phyloP scores from a whole-genome alignment of 495 filamentous ascomycete genomes.

The Penicillium arizonense region DNA sequence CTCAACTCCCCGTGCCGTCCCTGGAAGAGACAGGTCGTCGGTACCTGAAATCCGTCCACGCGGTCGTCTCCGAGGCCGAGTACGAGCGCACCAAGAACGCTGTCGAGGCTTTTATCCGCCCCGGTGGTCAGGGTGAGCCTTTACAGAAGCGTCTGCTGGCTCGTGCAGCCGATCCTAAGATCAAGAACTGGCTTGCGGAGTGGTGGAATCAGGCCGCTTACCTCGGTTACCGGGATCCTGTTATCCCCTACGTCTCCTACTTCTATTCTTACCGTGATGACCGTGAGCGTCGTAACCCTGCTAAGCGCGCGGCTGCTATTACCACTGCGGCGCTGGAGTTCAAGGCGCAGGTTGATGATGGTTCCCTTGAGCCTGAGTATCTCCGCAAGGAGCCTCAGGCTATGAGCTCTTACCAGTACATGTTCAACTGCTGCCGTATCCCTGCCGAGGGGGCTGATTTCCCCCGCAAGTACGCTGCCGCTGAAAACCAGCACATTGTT shows the following conservation, averaged over 20 bases:
- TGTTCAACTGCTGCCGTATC: conserved; percentile 95
- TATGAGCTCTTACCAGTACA: conserved; percentile 97
- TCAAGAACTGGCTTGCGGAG: conserved; percentile 92
- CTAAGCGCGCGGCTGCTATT: conserved; percentile 89
- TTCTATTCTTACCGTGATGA: conserved; percentile 99
- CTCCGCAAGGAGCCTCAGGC: conserved; percentile 94
- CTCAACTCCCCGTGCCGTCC: conserved; percentile 84
- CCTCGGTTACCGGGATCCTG: conserved; percentile 88
- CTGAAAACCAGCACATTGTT: conserved; percentile 79
- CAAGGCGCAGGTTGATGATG: conserved; percentile 84
- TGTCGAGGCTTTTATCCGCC: conserved; percentile 77
- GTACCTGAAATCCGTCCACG: conserved; percentile 90
- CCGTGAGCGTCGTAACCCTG: conserved; percentile 79
- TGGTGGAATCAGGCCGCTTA: conserved; percentile 98
- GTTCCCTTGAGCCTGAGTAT: conserved; percentile 92
- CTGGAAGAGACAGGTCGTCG: conserved; percentile 89
- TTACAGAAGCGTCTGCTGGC: conserved; percentile 87
- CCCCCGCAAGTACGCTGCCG: conserved; percentile 73
- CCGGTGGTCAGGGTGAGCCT: conserved; percentile 76
- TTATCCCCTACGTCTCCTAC: conserved; percentile 98
- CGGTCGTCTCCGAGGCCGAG: conserved; percentile 71
- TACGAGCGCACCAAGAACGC: conserved; percentile 75
- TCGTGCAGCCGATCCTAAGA: conserved; percentile 75
- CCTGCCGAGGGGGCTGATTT: conserved; percentile 80
- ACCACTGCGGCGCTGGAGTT: conserved; percentile 84